Conservation (phyloP, 139 green algal genomes). For the Chlorella ohadii region DNA sequence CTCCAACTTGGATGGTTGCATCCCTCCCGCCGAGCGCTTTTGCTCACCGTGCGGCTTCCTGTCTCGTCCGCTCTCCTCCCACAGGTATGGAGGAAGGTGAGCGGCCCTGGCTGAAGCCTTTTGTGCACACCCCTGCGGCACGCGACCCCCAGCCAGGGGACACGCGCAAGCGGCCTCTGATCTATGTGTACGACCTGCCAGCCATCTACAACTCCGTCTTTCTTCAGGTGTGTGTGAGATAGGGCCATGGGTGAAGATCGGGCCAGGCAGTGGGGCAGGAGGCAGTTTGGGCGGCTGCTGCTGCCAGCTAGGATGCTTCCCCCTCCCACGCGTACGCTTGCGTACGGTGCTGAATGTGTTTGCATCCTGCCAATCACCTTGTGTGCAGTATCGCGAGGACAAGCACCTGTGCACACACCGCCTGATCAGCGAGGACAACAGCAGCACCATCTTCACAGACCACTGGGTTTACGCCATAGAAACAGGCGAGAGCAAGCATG, state of each 20-base stretch:
- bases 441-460: neutral
- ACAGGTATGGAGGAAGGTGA: constrained; percentile 33
- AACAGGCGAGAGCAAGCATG: constrained; percentile 4
- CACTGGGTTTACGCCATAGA: constrained; percentile 39
- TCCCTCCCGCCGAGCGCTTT: too few relatives aligned
- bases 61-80: too few relatives aligned
- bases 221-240: constrained; percentile 40
- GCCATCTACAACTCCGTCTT: constrained; percentile 55
- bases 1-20: too few relatives aligned
- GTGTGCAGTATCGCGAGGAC: constrained; percentile 61
- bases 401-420: constrained; percentile 12
- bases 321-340: neutral
- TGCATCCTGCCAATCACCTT: too few relatives aligned
- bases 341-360: too few relatives aligned
- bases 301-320: too few relatives aligned
- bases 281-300: too few relatives aligned
- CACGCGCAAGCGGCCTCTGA: constrained; percentile 36
- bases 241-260: neutral
- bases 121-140: constrained; percentile 26
- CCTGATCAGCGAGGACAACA: neutral
- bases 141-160: constrained; percentile 39
- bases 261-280: neutral
- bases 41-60: too few relatives aligned
- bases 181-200: constrained; percentile 67
- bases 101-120: constrained; percentile 44